Evolutionary conservation across 2,329 filamentous ascomycete species (phyloP).

Genomic region (Paraphoma sp.): DNA sequence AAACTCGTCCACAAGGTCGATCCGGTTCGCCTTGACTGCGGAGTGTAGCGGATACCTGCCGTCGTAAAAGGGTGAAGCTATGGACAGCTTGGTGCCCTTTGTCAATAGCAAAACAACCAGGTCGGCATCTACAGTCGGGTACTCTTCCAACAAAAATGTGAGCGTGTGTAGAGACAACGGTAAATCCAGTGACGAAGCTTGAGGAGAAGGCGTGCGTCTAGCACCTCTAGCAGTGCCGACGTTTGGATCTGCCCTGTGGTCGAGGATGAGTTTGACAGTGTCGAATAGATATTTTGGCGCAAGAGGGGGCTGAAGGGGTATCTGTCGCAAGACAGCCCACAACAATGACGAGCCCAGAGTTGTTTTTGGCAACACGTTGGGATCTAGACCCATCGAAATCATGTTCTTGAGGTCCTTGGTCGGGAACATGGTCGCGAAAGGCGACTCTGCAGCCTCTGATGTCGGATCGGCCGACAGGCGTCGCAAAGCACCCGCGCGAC

Average conservation of each 20-base stretch:
- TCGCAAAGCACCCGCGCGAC: slow-evolving; percentile 25
- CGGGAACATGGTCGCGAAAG: slow-evolving; percentile 26
- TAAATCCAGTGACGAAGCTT: slow-evolving; percentile 9
- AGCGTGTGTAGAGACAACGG: slow-evolving; percentile 26
- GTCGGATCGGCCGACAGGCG: slow-evolving; percentile 15
- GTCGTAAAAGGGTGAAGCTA: slow-evolving; percentile 28
- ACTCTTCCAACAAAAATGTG: slow-evolving; percentile 32
- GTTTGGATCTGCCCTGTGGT: slow-evolving; percentile 28
- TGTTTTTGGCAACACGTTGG: slow-evolving; percentile 23
- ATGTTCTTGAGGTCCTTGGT: slow-evolving; percentile 26
- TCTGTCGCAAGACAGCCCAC: slow-evolving; percentile 31
- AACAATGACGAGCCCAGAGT: slow-evolving; percentile 24
- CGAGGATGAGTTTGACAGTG: slow-evolving; percentile 22
- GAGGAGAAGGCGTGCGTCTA: slow-evolving; percentile 13
- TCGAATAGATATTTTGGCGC: slow-evolving; percentile 25
- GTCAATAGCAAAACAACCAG: slow-evolving; percentile 28
- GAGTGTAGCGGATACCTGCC: slow-evolving; percentile 37
- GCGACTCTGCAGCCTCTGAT: slow-evolving; percentile 3
- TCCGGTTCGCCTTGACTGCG: slow-evolving; percentile 29
- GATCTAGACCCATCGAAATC: slow-evolving; percentile 34
- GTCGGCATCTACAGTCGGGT: slow-evolving; percentile 26
- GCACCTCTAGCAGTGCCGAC: slow-evolving; percentile 16
- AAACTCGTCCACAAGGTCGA: slow-evolving; percentile 34
- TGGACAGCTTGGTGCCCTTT: slow-evolving; percentile 24
- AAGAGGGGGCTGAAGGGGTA: slow-evolving; percentile 15